Evolutionary conservation across 306 rosid species (phyloP).

Genomic region (Astragalus glycyphyllos): DNA sequence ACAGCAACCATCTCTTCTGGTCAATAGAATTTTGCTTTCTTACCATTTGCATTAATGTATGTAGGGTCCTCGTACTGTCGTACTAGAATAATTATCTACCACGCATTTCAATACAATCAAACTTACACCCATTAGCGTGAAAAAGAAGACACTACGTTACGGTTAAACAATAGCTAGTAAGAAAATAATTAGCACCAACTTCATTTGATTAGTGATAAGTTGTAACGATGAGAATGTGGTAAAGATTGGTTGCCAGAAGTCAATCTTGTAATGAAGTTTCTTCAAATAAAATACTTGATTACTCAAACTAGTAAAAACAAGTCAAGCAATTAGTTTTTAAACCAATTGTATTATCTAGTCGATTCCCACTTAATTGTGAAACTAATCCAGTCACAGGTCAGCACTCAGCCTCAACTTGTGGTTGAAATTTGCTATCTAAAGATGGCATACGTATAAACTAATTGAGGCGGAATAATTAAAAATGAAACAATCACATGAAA

Average conservation of each 20-base stretch:
- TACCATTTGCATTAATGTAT: not conserved
- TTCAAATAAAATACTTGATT: constrained; percentile 28
- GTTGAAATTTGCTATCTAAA: not conserved
- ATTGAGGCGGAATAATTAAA: too few species aligned
- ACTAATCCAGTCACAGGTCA: not conserved
- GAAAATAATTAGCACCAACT: too few species aligned
- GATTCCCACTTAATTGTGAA: not conserved
- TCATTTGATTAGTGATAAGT: too few species aligned
- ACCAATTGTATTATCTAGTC: not conserved
- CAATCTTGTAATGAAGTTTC: constrained; percentile 27
- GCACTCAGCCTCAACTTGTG: not conserved
- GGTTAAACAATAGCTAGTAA: not conserved
- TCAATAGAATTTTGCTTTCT: constrained; percentile 24
- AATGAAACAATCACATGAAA: too few species aligned
- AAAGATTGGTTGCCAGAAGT: not conserved
- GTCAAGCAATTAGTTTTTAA: not conserved
- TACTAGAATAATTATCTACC: not conserved
- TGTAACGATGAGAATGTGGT: not conserved
- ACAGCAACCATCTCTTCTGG: not conserved
- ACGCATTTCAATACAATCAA: not conserved
- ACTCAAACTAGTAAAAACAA: not conserved
- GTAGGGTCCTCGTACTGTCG: not conserved
- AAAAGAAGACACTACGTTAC: too few species aligned
- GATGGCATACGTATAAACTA: too few species aligned
- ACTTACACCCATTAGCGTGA: not conserved